These are phyloP conservation scores for Ophiostoma pallidulum DNA, from an alignment of 2,329 filamentous ascomycete genomes.

Conservation along the genomic window DNA sequence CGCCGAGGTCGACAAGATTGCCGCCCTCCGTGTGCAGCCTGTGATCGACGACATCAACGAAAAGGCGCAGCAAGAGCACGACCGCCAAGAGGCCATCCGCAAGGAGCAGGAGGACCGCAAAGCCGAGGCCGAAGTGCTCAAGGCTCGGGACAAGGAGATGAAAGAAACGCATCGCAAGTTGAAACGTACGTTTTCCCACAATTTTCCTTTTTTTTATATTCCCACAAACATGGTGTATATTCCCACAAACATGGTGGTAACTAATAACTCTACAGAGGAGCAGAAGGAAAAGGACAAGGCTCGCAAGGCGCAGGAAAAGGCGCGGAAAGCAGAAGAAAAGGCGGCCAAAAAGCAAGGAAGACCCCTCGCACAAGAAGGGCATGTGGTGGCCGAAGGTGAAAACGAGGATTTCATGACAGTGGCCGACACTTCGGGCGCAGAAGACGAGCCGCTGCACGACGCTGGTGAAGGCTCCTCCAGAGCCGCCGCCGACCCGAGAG, in stretches of 20 bases:
- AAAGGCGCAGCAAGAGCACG: slow-evolving; percentile 62
- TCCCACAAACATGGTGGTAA: background rate
- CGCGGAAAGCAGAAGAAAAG: slow-evolving; percentile 38
- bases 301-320: slow-evolving; percentile 37
- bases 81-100: slow-evolving; percentile 52
- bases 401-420: background rate
- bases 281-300: slow-evolving; percentile 31
- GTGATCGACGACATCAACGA: slow-evolving; percentile 77
- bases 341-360: background rate
- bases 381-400: slow-evolving; percentile 36
- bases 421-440: background rate
- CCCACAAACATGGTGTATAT: too few species aligned
- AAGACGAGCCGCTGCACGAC: too few species aligned
- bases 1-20: slow-evolving; percentile 69
- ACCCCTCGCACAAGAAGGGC: slow-evolving; percentile 11
- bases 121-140: slow-evolving; percentile 33
- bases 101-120: slow-evolving; percentile 47
- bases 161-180: slow-evolving; percentile 44
- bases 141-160: slow-evolving; percentile 41
- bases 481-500: too few species aligned
- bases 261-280: slow-evolving; percentile 27
- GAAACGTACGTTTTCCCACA: slow-evolving; percentile 44
- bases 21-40: slow-evolving; percentile 66
- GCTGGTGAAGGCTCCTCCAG: too few species aligned
- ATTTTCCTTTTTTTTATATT: background rate